Percentiles rank a stretch among this genome's conserved stretches.
Conservation (phyloP, 2,329 filamentous ascomycete genomes). For the Sclerotinia trifoliorum region DNA sequence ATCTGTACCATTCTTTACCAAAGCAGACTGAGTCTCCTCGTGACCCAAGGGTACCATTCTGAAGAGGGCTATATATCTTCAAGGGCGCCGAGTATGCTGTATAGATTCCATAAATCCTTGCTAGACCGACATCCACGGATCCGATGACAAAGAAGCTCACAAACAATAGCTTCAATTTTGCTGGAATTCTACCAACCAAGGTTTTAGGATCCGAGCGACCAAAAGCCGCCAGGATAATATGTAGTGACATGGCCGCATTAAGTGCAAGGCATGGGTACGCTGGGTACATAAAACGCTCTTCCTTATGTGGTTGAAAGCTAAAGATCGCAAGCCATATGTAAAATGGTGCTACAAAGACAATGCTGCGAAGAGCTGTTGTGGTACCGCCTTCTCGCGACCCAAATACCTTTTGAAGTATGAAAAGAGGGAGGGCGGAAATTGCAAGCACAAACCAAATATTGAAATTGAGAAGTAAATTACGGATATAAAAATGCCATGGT, state of each 20-base stretch:
- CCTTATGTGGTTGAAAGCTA: conserved; percentile 90
- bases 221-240: conserved; percentile 74
- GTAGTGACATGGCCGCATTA: conserved; percentile 81
- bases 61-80: conserved; percentile 66
- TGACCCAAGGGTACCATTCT: conserved; percentile 52
- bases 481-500: conserved; percentile 94
- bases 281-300: conserved; percentile 98
- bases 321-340: conserved; percentile 95
- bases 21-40: conserved; percentile 76
- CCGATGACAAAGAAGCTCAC: conserved; percentile 61
- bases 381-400: conserved; percentile 55
- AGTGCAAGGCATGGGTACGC: conserved; percentile 87
- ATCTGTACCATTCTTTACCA: conserved; percentile 98
- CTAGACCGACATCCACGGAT: conserved; percentile 63
- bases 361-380: conserved; percentile 68
- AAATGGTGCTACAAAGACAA: conserved; percentile 80
- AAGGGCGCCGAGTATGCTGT: conserved; percentile 82
- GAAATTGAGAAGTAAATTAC: conserved; percentile 90
- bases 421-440: conserved; percentile 69
- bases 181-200: conserved; percentile 69
- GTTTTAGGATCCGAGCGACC: conserved; percentile 68
- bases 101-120: conserved; percentile 74
- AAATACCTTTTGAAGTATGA: conserved; percentile 69
- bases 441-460: conserved; percentile 90
- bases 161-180: conserved; percentile 67